phyloP scores from a whole-genome alignment of 2,329 filamentous ascomycete genomes.

The Hypocreales sp. region DNA sequence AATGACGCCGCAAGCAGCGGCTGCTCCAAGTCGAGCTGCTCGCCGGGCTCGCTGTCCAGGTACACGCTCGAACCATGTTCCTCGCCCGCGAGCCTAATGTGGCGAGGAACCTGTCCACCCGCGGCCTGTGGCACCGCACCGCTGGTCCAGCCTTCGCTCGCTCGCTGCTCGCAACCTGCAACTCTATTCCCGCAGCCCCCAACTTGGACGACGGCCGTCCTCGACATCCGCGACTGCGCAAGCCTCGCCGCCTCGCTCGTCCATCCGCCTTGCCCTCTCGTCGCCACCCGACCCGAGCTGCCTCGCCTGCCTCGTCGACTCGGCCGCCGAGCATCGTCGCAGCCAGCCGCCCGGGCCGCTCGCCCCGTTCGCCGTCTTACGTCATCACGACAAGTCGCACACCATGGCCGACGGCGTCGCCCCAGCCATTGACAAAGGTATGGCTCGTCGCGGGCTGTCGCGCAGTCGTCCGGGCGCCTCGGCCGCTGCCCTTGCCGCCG shows the following conservation, averaged over 20 bases:
- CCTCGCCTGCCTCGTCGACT: too few relatives aligned
- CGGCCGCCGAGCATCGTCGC: too few relatives aligned
- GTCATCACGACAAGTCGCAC: constrained; percentile 4
- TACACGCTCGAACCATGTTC: constrained; percentile 1
- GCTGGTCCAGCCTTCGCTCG: too few relatives aligned
- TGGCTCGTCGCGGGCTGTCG: constrained; percentile 5
- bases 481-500: too few relatives aligned
- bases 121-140: too few relatives aligned
- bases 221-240: too few relatives aligned
- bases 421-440: constrained; percentile 21
- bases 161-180: too few relatives aligned
- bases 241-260: constrained; percentile 1
- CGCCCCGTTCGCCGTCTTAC: constrained; percentile 3
- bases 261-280: not conserved
- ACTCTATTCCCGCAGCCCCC: too few relatives aligned
- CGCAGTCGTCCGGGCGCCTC: not conserved
- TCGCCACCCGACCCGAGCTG: too few relatives aligned
- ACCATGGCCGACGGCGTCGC: constrained; percentile 18
- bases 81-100: not conserved
- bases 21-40: too few relatives aligned
- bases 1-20: too few relatives aligned
- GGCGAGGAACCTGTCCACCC: not conserved
- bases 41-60: not conserved
- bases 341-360: not conserved
- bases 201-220: too few relatives aligned